These are phyloP conservation scores for Globisporangium nagaii DNA, from an alignment of 352 stramenopile species.

Conservation along the genomic window DNA sequence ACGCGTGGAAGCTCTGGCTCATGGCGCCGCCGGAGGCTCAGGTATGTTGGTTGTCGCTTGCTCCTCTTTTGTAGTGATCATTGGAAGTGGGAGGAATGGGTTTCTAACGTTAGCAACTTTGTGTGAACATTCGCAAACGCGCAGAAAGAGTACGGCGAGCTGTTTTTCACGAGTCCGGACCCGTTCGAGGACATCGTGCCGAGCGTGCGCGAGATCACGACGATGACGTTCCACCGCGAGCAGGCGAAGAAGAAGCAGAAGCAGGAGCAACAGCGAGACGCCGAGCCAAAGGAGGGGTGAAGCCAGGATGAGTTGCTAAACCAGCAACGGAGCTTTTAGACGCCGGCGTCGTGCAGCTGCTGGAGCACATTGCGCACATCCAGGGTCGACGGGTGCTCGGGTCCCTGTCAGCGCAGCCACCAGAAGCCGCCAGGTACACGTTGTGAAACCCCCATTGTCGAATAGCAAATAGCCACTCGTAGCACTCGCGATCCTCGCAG, in stretches of 20 bases:
- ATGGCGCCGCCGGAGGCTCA: slow-evolving; percentile 31
- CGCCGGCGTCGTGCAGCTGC: slow-evolving; percentile 38
- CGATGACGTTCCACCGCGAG: slow-evolving; percentile 42
- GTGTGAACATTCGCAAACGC: too few relatives aligned
- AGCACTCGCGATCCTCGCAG: neutral
- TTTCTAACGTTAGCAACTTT: too few relatives aligned
- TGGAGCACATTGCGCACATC: slow-evolving; percentile 51
- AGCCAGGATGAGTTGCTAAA: too few relatives aligned
- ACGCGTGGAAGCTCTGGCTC: slow-evolving; percentile 80
- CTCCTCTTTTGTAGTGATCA: neutral
- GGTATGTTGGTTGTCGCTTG: slow-evolving; percentile 13
- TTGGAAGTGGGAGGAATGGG: too few relatives aligned
- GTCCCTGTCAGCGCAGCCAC: slow-evolving; percentile 19
- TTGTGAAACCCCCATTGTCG: too few relatives aligned
- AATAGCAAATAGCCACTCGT: neutral
- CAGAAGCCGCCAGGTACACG: neutral
- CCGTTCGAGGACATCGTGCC: slow-evolving; percentile 62
- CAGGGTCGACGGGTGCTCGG: slow-evolving; percentile 50
- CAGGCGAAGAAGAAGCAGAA: slow-evolving; percentile 10
- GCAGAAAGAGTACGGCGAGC: slow-evolving; percentile 49
- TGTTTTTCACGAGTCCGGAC: slow-evolving; percentile 61
- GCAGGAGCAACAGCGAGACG: too few relatives aligned
- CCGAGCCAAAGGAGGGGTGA: too few relatives aligned
- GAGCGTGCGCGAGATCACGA: slow-evolving; percentile 46
- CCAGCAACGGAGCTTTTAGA: slow-evolving; percentile 12